Base-by-base conservation (phyloP, 495 filamentous ascomycete genomes). In the Glutinoglossum americanum region DNA sequence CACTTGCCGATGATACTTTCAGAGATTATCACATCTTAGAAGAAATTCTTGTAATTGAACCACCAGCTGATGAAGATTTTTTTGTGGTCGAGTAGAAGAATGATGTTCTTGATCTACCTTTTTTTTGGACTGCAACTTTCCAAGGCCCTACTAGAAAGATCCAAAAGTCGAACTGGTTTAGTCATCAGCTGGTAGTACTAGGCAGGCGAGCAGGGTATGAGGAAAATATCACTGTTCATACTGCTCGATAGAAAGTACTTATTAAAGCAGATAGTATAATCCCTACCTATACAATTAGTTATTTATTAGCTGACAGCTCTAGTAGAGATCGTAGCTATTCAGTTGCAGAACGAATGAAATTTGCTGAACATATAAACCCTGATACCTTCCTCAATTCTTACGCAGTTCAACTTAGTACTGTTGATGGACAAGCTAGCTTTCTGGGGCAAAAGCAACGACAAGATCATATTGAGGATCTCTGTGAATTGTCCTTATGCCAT, bases 81-180 rank as follows among this genome's bases (percentile, higher is more conserved):
- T 49, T 58, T 48, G 23, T 55, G 19, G 44, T 62, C 55, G 48
- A 53, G 57, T 61, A 60, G 28, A 62, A 61, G 19, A 55, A 59
- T 54, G 56, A 62, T 41, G 64, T 65, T 37, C 58, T 65, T 57
- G 30, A 44, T 58, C 25, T 61, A 58, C 57, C 35, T 59, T 65
- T 64, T 28, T 65, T 64, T 58, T 44, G 61, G 54, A 65, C 58
- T 60, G 57, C 64, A 57, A 62, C 56, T 59, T 55, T 41, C 25
- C 41, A 62, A 57, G 56, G 54, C 51, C 60, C 44, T 49, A 65
- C 60, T 11, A 45, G 57, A 53, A 62, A 62, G 49, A 64, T 64
- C 28, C 27, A 61, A 26, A 48, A 51, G 32, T 56, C 60, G 35
- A 51, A 23, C 60, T 62, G 25, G n/a, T 63, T 63, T 49, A 59